Conservation (phyloP, 148 eudicot genomes). For the Rhododendron williamsianum region DNA sequence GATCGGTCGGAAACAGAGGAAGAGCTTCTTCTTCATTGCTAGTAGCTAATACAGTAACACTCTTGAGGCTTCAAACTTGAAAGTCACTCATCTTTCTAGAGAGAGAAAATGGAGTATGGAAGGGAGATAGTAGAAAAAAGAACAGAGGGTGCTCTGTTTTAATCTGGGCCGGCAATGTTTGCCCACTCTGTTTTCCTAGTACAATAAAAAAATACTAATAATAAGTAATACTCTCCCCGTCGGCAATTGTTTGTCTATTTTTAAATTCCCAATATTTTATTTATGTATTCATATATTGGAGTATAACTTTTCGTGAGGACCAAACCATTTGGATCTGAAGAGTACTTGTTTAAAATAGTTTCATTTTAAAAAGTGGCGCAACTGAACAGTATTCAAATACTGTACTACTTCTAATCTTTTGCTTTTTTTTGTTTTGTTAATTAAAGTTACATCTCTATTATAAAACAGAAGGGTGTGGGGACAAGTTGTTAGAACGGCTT, state of each 20-base stretch:
- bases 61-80: background rate
- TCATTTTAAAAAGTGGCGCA: background rate
- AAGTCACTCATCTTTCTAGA: background rate
- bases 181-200: background rate
- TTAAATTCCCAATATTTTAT: no score
- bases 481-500: no score
- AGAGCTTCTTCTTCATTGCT: conserved; percentile 17
- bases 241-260: background rate
- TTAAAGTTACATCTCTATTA: background rate
- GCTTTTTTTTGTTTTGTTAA: background rate
- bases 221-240: background rate
- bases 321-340: background rate
- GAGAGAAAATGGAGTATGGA: background rate
- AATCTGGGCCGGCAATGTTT: background rate
- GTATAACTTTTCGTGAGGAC: background rate
- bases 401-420: no score
- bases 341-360: background rate
- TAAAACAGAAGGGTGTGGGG: background rate
- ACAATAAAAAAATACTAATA: background rate
- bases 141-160: conserved; percentile 4
- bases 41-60: background rate
- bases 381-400: background rate
- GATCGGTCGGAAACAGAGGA: conserved; percentile 12
- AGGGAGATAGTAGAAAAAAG: no score
- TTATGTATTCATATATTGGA: background rate